These are phyloP conservation scores for Thalassiosira hispida DNA, from an alignment of 352 stramenopile species.

Conservation along the genomic window DNA sequence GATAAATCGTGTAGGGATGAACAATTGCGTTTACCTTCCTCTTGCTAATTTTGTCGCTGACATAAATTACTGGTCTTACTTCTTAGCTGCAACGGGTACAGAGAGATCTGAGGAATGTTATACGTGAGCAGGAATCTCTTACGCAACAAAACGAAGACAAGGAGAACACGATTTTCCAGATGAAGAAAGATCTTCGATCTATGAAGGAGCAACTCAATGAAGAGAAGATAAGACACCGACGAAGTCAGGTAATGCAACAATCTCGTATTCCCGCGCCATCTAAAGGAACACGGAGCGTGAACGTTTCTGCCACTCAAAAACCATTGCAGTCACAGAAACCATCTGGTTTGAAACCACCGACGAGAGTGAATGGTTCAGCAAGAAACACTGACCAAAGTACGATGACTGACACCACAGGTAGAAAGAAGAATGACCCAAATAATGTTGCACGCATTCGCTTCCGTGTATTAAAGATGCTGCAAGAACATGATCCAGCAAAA, in stretches of 20 bases:
- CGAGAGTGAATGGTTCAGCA: slow-evolving; percentile 16
- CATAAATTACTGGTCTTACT: slow-evolving; percentile 1
- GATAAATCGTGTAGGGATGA: slow-evolving; percentile 9
- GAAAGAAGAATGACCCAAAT: slow-evolving; percentile 21
- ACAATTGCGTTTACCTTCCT: background rate
- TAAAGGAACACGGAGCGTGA: slow-evolving; percentile 2
- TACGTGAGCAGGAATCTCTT: slow-evolving; percentile 63
- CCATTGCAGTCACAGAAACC: slow-evolving; percentile 20
- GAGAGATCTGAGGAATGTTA: slow-evolving; percentile 58
- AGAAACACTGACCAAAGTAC: slow-evolving; percentile 24
- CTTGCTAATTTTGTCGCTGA: slow-evolving; percentile 8
- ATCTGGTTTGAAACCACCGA: slow-evolving; percentile 28
- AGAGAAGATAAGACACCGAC: slow-evolving; percentile 54
- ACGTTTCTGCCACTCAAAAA: slow-evolving; percentile 16
- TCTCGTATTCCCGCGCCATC: slow-evolving; percentile 53
- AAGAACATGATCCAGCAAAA: slow-evolving; percentile 82
- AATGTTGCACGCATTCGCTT: slow-evolving; percentile 50
- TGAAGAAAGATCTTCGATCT: slow-evolving; percentile 72
- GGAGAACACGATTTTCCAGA: slow-evolving; percentile 72
- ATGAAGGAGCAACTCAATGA: slow-evolving; percentile 68
- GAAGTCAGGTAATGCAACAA: slow-evolving; percentile 49
- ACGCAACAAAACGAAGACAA: slow-evolving; percentile 75
- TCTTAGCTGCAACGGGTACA: slow-evolving; percentile 56
- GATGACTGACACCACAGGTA: background rate
- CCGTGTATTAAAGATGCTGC: slow-evolving; percentile 72